Percentiles rank a stretch among this genome's conserved stretches.
phyloP scores from a whole-genome alignment of 192 early-diverging fungal species.

The Coemansia sp. region DNA sequence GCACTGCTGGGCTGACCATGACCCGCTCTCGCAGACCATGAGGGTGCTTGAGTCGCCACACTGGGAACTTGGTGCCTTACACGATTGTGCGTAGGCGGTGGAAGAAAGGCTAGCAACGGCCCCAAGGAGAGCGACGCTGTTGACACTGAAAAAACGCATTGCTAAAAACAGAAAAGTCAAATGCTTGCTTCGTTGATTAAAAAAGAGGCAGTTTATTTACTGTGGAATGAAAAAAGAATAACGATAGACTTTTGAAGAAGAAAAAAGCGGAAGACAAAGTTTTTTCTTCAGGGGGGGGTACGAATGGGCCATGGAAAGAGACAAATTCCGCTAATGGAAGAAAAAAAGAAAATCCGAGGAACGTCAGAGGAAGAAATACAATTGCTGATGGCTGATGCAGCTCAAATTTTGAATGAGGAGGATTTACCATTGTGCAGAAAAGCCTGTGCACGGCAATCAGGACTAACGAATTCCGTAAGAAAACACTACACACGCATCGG shows the following conservation, averaged over 20 bases:
- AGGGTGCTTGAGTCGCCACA: constrained; percentile 27
- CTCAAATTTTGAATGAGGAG: neutral
- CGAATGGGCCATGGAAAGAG: neutral
- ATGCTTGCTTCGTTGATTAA: constrained; percentile 1
- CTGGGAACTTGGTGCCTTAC: constrained; percentile 14
- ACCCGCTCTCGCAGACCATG: constrained; percentile 22
- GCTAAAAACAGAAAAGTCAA: neutral
- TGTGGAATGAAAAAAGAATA: constrained; percentile 6
- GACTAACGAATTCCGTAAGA: no score
- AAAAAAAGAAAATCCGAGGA: constrained; percentile 14
- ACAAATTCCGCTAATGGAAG: constrained; percentile 7
- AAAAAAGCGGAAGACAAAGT: neutral
- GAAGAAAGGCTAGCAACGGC: constrained; percentile 6
- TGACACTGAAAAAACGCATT: constrained; percentile 24
- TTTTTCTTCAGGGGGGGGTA: neutral
- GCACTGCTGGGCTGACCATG: constrained; percentile 31
- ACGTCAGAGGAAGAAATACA: neutral
- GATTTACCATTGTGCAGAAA: no score
- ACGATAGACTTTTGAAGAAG: constrained; percentile 8
- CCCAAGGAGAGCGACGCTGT: constrained; percentile 19
- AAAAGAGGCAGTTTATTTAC: neutral
- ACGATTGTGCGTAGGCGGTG: constrained; percentile 23
- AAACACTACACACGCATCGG: no score
- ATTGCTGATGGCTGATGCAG: no score
- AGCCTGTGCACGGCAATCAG: no score